These are phyloP conservation scores for Rhodotorula sp. DNA, from an alignment of 1,284 basidiomycete genomes.

Conservation along the genomic window DNA sequence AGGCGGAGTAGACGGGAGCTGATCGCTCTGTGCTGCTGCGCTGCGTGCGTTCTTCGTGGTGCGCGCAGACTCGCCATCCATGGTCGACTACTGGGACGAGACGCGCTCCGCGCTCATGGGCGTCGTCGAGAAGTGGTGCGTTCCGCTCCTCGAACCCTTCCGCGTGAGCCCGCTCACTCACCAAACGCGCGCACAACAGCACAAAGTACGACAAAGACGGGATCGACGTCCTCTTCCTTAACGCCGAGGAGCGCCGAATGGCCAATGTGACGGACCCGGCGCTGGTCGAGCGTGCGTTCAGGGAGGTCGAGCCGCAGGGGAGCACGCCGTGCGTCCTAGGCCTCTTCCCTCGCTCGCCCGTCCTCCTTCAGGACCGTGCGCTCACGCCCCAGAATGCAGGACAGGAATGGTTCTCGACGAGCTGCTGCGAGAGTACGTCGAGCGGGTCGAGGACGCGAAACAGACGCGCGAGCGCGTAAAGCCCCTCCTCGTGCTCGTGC, in stretches of 20 bases:
- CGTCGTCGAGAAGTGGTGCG: constrained; percentile 15
- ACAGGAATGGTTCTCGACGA: constrained; percentile 35
- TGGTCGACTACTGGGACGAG: constrained; percentile 28
- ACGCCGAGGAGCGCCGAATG: constrained; percentile 14
- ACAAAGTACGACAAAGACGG: constrained; percentile 22
- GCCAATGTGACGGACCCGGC: constrained; percentile 11
- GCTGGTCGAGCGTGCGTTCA: constrained; percentile 15
- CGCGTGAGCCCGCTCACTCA: neutral
- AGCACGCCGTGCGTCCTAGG: constrained; percentile 21
- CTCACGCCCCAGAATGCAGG: neutral
- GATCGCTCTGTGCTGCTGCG: neutral
- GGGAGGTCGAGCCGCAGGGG: constrained; percentile 12
- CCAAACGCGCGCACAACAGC: neutral
- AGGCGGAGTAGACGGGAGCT: too few species aligned
- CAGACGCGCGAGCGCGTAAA: constrained; percentile 20
- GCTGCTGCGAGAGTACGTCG: constrained; percentile 34
- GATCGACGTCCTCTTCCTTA: constrained; percentile 23
- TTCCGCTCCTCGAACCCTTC: too few species aligned
- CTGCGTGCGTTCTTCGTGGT: too few species aligned
- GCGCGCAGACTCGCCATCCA: constrained; percentile 22
- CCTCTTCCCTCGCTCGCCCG: neutral
- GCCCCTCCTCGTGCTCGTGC: constrained; percentile 30
- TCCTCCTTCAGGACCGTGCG: neutral
- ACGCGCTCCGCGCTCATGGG: constrained; percentile 24
- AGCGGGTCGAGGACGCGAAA: constrained; percentile 37